Evolutionary conservation across 495 filamentous ascomycete genomes (phyloP), one percentile per base, ranked within the genome.

Genomic region (Xylaria bambusicola): DNA sequence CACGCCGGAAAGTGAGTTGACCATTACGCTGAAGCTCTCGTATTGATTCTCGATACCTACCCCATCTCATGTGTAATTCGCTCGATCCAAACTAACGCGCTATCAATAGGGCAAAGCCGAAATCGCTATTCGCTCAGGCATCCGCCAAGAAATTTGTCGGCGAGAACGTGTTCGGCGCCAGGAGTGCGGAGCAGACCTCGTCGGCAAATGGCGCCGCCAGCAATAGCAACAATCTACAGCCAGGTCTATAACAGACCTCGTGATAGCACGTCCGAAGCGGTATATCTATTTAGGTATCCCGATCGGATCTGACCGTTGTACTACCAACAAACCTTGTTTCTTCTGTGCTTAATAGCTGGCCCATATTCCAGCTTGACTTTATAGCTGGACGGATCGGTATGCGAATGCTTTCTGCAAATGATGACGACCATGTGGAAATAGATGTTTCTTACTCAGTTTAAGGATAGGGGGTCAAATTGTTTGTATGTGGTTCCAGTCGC

Each of bases 1-100:
- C 87, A 88, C 36, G 88, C 89, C 65, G 73, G 74, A 63, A 89
- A 88, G 84, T 87, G 76, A 69, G 83, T 80, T 29, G n/a, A n/a
- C n/a, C n/a, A n/a, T n/a, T n/a, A n/a, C n/a, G n/a, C n/a, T n/a
- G n/a, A n/a, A n/a, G n/a, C n/a, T n/a, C n/a, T n/a, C n/a, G n/a
- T n/a, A n/a, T n/a, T n/a, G n/a, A n/a, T n/a, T n/a, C n/a, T n/a
- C n/a, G n/a, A n/a, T n/a, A n/a, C n/a, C n/a, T n/a, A n/a, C 41
- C 17, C 31, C 31, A 33, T 33, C 31, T 33, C n/a, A n/a, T n/a
- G n/a, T n/a, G n/a, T n/a, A n/a, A n/a, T n/a, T n/a, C n/a, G n/a
- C n/a, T n/a, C n/a, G n/a, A n/a, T n/a, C n/a, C n/a, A n/a, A n/a
- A 38, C 52, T 55, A 21, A 55, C 40, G 26, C 36, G n/a, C 13